Evolutionary conservation across 257 asterid genomes (phyloP), one percentile per base, ranked within the genome.

Genomic region (Lycium barbarum): DNA sequence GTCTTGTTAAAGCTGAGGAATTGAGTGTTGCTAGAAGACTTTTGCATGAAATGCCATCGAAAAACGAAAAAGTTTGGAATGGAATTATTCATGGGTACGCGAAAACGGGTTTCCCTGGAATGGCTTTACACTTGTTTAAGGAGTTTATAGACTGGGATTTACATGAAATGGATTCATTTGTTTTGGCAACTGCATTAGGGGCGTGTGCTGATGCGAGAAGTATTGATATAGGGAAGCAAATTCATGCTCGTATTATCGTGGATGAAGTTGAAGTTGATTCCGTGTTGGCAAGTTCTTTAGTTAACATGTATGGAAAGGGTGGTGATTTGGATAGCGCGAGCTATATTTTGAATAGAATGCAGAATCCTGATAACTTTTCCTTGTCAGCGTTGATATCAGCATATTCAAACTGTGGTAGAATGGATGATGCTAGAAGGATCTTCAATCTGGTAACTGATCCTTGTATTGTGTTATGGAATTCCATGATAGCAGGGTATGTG

Each of bases 221-320:
- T 82, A 83, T 93, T 83, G 89, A 84, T 72, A 85, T 84, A 59
- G 99, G 99, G 87, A 96, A 89, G 89, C 98, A 94, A 90, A 92
- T 96, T 79, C 99, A 96, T 85, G 88, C 93, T 62, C 89, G 88
- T 57, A 88, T 92, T 91, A 81, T 93, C 58, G 84, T 86, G 33
- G 91, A 86, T 58, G 81, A 80, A 68, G 91, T 93, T 71, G 92
- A 92, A 68, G 83, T 88, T 65, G 98, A 96, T 89, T 89, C 92
- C 1, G 93, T 93, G 82, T 83, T 96, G 80, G 88, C 86, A 66
- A 93, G 99, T 85, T 91, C 98, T 26, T 93, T 96, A 22, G 93
- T 93, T 80, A 92, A 94, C 84, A 90, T 96, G 98, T 93, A 94
- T 78, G 96, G 89, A 17, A 94, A 96, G 80, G 88, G 98, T 87